Evolutionary conservation across 352 stramenopile species (phyloP), one percentile per base, ranked within the genome.

Genomic region (Phytophthora foliorum): DNA sequence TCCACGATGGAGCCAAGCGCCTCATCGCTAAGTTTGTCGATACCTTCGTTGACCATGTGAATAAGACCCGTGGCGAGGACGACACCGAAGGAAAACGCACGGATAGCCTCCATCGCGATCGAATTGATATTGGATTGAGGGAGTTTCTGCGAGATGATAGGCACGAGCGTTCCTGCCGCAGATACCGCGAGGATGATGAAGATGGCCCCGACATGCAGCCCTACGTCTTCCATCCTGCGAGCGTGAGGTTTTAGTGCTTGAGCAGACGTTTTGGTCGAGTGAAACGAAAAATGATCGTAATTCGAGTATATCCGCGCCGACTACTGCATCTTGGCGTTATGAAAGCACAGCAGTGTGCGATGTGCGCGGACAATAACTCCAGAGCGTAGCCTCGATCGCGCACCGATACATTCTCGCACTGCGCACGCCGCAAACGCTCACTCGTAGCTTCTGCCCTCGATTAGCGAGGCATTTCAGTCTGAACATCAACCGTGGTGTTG

Each of bases 41-140:
- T 59, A 25, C 69, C 80, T n/a, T 86, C 78, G 57, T 74, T 84
- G 29, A 89, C 73, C 69, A 89, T 84, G 67, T 92, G 81, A 44
- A 92, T 86, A 21, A 89, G 71, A 19, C 77, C 76, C 25, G 81
- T 89, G 39, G 70, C 49, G 49, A 90, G 72, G 32, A 92, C 77
- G 5, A 88, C 80, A 52, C 84, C 84, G 55, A 82, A 82, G 14
- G 76, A 77, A 41, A 89, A 83, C 3, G 77, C 59, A 32, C 81
- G 76, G 21, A 85, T 67, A 29, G 63, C 72, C 44, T 80, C 63
- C 46, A 86, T 71, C 8, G 70, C 32, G 6, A 77, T 61, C n/a
- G 66, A 61, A 11, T 75, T 67, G 42, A 53, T 41, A 9, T 34
- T 42, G 7, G 64, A 58, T 14, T 49, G 54, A 22, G 67, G 50